A percentile compares a stretch with the other conserved stretches of the same genome.
phyloP scores from a whole-genome alignment of 148 eudicot genomes.

The Euryodendron excelsum region DNA sequence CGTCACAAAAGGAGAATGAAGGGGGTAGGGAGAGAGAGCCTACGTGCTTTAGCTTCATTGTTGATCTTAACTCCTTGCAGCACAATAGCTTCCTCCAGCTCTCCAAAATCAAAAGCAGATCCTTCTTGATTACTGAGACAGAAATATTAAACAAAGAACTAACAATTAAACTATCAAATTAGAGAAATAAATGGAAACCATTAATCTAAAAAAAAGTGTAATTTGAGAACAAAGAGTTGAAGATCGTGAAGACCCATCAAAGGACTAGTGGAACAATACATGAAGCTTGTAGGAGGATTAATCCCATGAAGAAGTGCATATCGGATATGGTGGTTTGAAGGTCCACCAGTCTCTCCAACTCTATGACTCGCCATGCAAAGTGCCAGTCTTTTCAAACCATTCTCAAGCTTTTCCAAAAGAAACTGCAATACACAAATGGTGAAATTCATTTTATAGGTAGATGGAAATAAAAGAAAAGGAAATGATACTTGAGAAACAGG shows the following conservation, averaged over 20 bases:
- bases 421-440: not conserved
- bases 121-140: constrained; percentile 79
- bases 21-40: constrained; percentile 15
- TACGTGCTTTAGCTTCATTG: constrained; percentile 67
- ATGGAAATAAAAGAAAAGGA: not conserved
- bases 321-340: constrained; percentile 62
- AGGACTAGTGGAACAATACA: constrained; percentile 35
- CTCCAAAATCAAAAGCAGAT: constrained; percentile 87
- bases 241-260: not conserved
- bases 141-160: constrained; percentile 4
- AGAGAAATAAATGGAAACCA: not conserved
- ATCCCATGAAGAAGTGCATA: constrained; percentile 52
- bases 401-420: constrained; percentile 4
- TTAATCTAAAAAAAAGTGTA: not conserved
- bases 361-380: constrained; percentile 80
- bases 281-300: constrained; percentile 49
- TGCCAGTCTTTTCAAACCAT: constrained; percentile 30
- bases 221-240: not conserved
- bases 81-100: constrained; percentile 82
- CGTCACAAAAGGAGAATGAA: constrained; percentile 39
- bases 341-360: constrained; percentile 48
- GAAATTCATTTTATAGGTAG: not conserved
- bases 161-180: not conserved
- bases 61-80: constrained; percentile 70
- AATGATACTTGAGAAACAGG: not conserved